Evolutionary conservation across 495 filamentous ascomycete genomes (phyloP).

Genomic region (Physcia stellaris): DNA sequence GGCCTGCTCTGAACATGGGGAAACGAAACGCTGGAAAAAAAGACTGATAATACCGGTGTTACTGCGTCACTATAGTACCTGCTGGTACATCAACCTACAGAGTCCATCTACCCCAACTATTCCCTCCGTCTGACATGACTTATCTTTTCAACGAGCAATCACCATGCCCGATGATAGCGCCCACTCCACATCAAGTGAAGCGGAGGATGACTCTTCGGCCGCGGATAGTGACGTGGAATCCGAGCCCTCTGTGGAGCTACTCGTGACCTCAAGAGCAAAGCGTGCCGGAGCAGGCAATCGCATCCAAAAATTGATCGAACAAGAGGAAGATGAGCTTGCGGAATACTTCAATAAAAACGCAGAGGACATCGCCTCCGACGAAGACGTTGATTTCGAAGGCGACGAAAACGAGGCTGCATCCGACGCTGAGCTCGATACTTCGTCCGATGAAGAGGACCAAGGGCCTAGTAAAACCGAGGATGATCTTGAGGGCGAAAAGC

Average conservation of each 20-base stretch:
- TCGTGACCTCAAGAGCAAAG: constrained; percentile 63
- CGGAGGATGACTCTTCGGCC: not conserved
- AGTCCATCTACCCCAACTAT: too few species aligned
- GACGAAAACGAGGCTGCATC: constrained; percentile 48
- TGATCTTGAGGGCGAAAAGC: constrained; percentile 47
- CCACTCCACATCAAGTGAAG: not conserved
- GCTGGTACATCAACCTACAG: too few species aligned
- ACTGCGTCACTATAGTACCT: too few species aligned
- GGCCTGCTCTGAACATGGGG: too few species aligned
- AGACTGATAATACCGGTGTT: too few species aligned
- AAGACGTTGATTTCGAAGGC: constrained; percentile 69
- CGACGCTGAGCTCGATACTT: constrained; percentile 72
- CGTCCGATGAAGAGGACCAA: constrained; percentile 65
- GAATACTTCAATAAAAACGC: constrained; percentile 74
- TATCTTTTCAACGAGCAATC: too few species aligned
- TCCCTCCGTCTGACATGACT: too few species aligned
- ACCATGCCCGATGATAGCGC: too few species aligned
- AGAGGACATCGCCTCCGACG: constrained; percentile 76
- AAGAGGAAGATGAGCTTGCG: constrained; percentile 63
- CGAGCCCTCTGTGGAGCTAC: constrained; percentile 47
- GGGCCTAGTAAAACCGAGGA: constrained; percentile 47
- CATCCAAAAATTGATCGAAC: constrained; percentile 65
- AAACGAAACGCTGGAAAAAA: too few species aligned
- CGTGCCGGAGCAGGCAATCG: constrained; percentile 79
- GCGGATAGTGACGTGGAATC: constrained; percentile 13